phyloP scores from a whole-genome alignment of 1,284 basidiomycete species.

The Ustilago tritici region DNA sequence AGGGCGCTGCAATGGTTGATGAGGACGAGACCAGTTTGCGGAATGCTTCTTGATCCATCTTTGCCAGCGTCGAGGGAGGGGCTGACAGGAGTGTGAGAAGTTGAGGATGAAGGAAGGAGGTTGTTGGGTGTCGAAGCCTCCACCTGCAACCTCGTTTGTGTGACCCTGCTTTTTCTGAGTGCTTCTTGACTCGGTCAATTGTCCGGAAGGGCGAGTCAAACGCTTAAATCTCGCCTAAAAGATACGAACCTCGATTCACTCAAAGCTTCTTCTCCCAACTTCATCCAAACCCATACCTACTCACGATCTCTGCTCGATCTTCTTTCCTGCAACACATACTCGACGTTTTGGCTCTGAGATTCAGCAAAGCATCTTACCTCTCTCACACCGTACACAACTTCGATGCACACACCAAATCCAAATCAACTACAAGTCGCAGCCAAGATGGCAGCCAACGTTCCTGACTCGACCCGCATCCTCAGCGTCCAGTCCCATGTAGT shows the following conservation, averaged over 20 bases:
- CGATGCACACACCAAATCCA: neutral
- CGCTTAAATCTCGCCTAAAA: conserved; percentile 23
- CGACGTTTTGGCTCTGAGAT: neutral
- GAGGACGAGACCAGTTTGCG: conserved; percentile 48
- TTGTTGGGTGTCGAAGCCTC: neutral
- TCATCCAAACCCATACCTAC: neutral
- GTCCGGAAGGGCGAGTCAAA: conserved; percentile 18
- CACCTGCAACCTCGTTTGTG: neutral
- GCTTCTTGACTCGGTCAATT: conserved; percentile 34
- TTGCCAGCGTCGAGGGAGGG: neutral
- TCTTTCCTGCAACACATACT: neutral
- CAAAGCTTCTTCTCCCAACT: neutral
- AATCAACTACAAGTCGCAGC: neutral
- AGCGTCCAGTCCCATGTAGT: conserved; percentile 91
- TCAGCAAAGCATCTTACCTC: neutral
- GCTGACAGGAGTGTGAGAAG: too few relatives aligned
- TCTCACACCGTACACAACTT: neutral
- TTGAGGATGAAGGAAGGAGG: neutral
- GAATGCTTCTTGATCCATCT: conserved; percentile 63
- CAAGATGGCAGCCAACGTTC: conserved; percentile 50
- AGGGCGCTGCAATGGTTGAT: conserved; percentile 4
- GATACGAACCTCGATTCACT: neutral
- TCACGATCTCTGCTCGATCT: conserved; percentile 1
- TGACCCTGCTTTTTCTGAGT: neutral
- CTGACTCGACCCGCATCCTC: conserved; percentile 68